These are phyloP conservation scores for Chrysanthemum seticuspe DNA, from an alignment of 129 eudicot genomes.

Conservation along the genomic window DNA sequence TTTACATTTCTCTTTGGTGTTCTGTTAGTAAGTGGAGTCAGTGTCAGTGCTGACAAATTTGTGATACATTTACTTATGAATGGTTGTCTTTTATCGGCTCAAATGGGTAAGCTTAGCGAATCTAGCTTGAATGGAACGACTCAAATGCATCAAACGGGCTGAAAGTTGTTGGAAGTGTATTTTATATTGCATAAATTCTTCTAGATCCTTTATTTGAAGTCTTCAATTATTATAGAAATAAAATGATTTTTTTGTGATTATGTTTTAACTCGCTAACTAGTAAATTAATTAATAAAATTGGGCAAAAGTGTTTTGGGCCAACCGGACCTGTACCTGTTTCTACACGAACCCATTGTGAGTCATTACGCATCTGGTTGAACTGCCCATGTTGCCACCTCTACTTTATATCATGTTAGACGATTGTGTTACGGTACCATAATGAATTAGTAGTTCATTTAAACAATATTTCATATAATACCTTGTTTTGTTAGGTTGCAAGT, in stretches of 20 bases:
- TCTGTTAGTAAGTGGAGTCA: neutral
- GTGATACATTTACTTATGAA: neutral
- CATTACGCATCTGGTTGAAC: neutral
- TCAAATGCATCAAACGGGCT: neutral
- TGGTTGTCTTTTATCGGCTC: neutral
- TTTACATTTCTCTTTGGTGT: neutral
- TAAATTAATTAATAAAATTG: too few relatives aligned
- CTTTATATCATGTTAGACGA: neutral
- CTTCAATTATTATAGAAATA: too few relatives aligned
- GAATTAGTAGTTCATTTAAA: neutral
- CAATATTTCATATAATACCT: neutral
- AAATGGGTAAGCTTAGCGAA: neutral
- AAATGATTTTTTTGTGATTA: too few relatives aligned
- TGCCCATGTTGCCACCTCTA: neutral
- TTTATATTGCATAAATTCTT: neutral
- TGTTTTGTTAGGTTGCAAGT: slow-evolving; percentile 63
- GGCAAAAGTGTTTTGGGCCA: neutral
- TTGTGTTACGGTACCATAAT: neutral
- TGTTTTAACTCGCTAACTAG: too few relatives aligned
- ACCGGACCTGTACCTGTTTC: too few relatives aligned
- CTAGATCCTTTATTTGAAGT: too few relatives aligned
- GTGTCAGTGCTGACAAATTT: neutral
- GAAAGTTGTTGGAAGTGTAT: neutral
- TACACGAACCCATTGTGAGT: neutral
- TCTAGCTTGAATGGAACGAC: neutral